Evolutionary conservation across 768 basidiomycete species (phyloP).

Genomic region (Russula griseocarnosa): DNA sequence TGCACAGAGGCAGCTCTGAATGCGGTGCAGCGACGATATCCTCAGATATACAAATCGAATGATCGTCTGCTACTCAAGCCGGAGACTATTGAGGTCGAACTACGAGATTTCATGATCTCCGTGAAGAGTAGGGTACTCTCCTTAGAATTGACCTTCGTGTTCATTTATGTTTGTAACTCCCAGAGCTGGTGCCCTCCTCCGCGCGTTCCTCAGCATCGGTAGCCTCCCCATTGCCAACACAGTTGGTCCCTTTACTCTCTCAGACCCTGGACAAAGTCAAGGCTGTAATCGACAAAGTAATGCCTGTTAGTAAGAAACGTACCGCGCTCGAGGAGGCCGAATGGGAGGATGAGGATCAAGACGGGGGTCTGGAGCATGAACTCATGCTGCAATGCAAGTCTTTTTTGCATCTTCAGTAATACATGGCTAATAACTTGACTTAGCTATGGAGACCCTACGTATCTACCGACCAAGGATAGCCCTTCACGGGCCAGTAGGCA

Average conservation of each 20-base stretch:
- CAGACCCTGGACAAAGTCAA: conserved; percentile 70
- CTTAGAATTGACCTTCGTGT: conserved; percentile 9
- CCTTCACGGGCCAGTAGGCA: conserved; percentile 72
- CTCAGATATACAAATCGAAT: conserved; percentile 91
- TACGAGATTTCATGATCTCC: conserved; percentile 96
- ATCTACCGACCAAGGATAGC: conserved; percentile 87
- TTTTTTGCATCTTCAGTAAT: conserved; percentile 1
- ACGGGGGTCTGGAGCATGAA: conserved; percentile 85
- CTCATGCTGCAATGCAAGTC: conserved; percentile 78
- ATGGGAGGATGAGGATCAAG: conserved; percentile 77
- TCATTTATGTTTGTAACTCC: conserved; percentile 6
- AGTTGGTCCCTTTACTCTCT: conserved; percentile 75
- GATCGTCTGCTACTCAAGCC: conserved; percentile 83
- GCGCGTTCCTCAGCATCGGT: conserved; percentile 85
- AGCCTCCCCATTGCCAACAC: conserved; percentile 78
- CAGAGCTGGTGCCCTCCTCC: conserved; percentile 93
- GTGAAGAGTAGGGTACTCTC: conserved; percentile 72
- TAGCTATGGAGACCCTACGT: conserved; percentile 88
- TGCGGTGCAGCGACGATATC: conserved; percentile 92
- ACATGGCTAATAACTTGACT: conserved; percentile 21
- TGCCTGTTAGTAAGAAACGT: conserved; percentile 78
- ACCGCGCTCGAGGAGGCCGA: conserved; percentile 93
- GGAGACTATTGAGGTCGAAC: conserved; percentile 74
- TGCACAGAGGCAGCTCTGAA: conserved; percentile 97
- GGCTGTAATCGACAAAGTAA: conserved; percentile 59